A percentile compares a stretch with the other conserved stretches of the same genome.
These are phyloP conservation scores for Suillus lakei DNA, from an alignment of 768 basidiomycete genomes.

Conservation along the genomic window DNA sequence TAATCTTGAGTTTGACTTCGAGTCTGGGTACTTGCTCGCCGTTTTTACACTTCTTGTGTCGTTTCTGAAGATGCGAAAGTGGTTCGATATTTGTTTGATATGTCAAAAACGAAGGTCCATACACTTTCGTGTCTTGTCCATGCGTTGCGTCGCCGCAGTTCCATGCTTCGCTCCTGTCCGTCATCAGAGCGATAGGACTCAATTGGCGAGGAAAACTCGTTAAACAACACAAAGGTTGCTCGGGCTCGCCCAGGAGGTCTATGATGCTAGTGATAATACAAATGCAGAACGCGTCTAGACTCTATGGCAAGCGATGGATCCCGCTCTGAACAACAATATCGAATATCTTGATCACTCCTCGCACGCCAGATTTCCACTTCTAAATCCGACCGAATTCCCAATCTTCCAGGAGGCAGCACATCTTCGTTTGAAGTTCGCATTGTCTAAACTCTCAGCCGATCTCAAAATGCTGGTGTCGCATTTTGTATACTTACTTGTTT, in stretches of 20 bases:
- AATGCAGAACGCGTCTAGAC: not conserved
- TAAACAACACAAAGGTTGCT: not conserved
- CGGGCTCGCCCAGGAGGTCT: not conserved
- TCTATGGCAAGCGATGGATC: too few relatives aligned
- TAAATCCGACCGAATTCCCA: slow-evolving; percentile 5
- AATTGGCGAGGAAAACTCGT: not conserved
- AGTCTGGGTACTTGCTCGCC: not conserved
- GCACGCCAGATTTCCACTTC: not conserved
- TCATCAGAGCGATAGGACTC: not conserved
- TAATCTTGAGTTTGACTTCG: not conserved
- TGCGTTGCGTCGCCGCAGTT: too few relatives aligned
- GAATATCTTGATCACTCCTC: not conserved
- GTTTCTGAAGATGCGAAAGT: too few relatives aligned
- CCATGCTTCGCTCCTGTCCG: too few relatives aligned
- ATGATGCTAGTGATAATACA: not conserved
- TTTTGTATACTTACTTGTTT: too few relatives aligned
- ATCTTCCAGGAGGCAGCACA: slow-evolving; percentile 30
- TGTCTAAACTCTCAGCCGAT: slow-evolving; percentile 20
- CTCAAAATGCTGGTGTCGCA: slow-evolving; percentile 16
- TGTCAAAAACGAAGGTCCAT: not conserved
- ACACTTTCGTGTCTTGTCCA: not conserved
- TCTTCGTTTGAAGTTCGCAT: slow-evolving; percentile 27
- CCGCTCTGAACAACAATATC: too few relatives aligned
- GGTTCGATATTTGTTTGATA: not conserved
- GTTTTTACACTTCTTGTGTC: not conserved